phyloP scores from a whole-genome alignment of 169 alveolate species.

The Toxoplasma gondii region DNA sequence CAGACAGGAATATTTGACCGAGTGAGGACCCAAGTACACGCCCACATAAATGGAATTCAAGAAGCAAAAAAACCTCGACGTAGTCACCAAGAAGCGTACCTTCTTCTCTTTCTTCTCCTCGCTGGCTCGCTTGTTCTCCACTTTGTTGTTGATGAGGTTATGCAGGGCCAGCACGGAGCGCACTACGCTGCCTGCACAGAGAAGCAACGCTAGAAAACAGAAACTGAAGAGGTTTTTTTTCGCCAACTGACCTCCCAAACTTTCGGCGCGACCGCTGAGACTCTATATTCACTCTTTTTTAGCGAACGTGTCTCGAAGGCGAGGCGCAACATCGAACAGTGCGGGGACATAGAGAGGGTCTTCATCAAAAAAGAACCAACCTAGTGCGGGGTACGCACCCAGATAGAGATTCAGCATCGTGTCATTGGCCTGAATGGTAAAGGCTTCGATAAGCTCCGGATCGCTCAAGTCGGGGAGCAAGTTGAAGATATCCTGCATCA shows the following conservation, averaged over 20 bases:
- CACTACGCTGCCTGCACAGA: conserved; percentile 80
- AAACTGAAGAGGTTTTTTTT: too few relatives aligned
- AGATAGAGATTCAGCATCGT: conserved; percentile 92
- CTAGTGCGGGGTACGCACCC: conserved; percentile 62
- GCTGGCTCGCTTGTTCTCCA: conserved; percentile 83
- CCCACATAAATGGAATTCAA: too few relatives aligned
- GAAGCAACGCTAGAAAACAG: neutral
- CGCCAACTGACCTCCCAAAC: too few relatives aligned
- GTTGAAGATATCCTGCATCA: conserved; percentile 94
- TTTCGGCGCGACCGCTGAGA: too few relatives aligned
- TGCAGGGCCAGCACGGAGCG: conserved; percentile 95
- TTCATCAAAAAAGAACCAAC: too few relatives aligned
- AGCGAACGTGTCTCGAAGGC: too few relatives aligned
- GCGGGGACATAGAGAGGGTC: too few relatives aligned
- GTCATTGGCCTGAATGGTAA: conserved; percentile 94
- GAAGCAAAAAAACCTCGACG: too few relatives aligned
- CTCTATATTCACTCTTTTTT: too few relatives aligned
- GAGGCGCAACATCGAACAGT: too few relatives aligned
- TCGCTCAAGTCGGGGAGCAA: conserved; percentile 90
- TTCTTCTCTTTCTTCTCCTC: conserved; percentile 72
- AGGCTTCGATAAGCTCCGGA: conserved; percentile 89
- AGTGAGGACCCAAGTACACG: neutral
- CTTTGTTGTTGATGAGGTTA: conserved; percentile 94
- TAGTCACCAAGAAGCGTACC: too few relatives aligned
- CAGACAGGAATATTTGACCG: neutral